Percentiles rank a stretch among this genome's conserved stretches.
These are phyloP conservation scores for Pichia deserticola DNA, from an alignment of 805 yeast species.

Conservation along the genomic window DNA sequence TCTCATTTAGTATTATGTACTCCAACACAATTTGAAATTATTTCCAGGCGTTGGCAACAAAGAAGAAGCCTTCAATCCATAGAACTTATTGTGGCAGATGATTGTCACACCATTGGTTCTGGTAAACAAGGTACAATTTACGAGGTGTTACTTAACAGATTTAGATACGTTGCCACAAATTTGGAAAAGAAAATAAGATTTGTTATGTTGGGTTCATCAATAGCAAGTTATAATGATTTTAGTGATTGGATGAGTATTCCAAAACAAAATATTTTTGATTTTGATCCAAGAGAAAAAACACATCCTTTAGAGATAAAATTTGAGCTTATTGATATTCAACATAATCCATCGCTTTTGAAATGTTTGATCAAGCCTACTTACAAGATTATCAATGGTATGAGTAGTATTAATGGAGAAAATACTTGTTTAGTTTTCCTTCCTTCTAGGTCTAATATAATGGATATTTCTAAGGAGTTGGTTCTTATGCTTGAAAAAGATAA, in stretches of 20 bases:
- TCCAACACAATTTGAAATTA: conserved; percentile 65
- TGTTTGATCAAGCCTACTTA: conserved; percentile 46
- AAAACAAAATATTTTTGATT: conserved; percentile 58
- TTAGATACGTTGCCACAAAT: conserved; percentile 63
- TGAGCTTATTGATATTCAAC: conserved; percentile 39
- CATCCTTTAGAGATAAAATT: conserved; percentile 52
- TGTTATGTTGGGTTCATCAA: conserved; percentile 61
- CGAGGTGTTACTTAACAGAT: conserved; percentile 64
- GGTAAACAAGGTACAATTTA: conserved; percentile 53
- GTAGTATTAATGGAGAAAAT: conserved; percentile 24
- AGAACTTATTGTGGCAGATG: conserved; percentile 66
- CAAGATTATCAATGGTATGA: conserved; percentile 30
- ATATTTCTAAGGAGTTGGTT: conserved; percentile 40
- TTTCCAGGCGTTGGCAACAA: conserved; percentile 79
- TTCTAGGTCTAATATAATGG: conserved; percentile 45
- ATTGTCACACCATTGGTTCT: conserved; percentile 57
- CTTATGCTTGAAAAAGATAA: conserved; percentile 29
- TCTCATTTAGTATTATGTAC: conserved; percentile 71
- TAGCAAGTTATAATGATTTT: conserved; percentile 69
- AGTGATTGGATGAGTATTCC: conserved; percentile 82
- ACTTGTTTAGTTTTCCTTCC: conserved; percentile 51
- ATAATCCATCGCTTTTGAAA: conserved; percentile 44
- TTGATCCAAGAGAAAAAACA: conserved; percentile 53
- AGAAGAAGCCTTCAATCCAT: conserved; percentile 62
- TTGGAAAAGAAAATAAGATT: conserved; percentile 52